Evolutionary conservation across 2,329 filamentous ascomycete species (phyloP).

Genomic region (Didymella sp.): DNA sequence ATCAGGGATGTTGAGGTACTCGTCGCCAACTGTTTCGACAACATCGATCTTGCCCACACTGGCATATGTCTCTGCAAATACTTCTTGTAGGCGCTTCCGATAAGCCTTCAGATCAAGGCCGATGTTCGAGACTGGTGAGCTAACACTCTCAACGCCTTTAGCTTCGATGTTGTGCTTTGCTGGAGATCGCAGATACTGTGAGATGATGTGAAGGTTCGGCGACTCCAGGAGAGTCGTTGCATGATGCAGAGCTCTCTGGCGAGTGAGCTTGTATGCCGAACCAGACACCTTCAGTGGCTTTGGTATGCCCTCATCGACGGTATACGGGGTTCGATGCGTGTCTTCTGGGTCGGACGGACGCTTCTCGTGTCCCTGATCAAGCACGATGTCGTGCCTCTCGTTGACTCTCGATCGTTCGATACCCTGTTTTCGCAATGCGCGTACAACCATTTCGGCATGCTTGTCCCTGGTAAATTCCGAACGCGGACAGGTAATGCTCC

Average conservation of each 20-base stretch:
- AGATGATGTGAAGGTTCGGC: constrained; percentile 74
- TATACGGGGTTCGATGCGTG: constrained; percentile 56
- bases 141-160: constrained; percentile 88
- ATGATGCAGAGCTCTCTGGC: constrained; percentile 83
- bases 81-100: constrained; percentile 55
- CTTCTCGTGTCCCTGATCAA: constrained; percentile 59
- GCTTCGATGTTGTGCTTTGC: constrained; percentile 78
- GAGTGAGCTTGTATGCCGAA: constrained; percentile 92
- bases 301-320: constrained; percentile 37
- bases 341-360: constrained; percentile 44
- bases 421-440: constrained; percentile 72
- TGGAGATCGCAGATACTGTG: constrained; percentile 76
- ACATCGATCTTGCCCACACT: constrained; percentile 47
- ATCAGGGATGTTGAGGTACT: constrained; percentile 58
- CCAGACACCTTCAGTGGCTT: constrained; percentile 79
- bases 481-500: constrained; percentile 85
- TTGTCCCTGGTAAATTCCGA: constrained; percentile 79
- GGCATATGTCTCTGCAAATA: constrained; percentile 73
- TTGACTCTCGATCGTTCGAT: constrained; percentile 75
- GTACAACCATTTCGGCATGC: constrained; percentile 91
- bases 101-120: constrained; percentile 60
- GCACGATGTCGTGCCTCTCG: constrained; percentile 89
- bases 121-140: constrained; percentile 83
- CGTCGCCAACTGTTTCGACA: constrained; percentile 60
- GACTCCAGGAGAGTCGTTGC: constrained; percentile 86